Conservation (phyloP, 306 rosid species). For the Quercus gilva region DNA sequence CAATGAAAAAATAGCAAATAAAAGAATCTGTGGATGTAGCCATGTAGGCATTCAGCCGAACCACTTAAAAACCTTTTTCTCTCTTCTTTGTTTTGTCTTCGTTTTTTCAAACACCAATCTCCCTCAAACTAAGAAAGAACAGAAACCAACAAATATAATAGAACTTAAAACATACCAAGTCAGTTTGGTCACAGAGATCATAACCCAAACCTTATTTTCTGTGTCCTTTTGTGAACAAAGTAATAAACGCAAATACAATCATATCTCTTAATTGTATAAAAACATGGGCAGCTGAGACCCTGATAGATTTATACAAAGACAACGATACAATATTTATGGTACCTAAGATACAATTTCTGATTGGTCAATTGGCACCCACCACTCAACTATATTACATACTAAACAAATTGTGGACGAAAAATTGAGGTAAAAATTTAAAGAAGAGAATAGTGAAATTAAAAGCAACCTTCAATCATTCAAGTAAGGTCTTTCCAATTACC, state of each 20-base stretch:
- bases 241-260: slow-evolving; percentile 26
- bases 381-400: slow-evolving; percentile 37
- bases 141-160: too few relatives aligned
- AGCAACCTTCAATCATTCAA: slow-evolving; percentile 30
- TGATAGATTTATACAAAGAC: slow-evolving; percentile 22
- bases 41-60: too few relatives aligned
- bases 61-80: too few relatives aligned
- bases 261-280: slow-evolving; percentile 19
- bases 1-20: too few relatives aligned
- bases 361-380: slow-evolving; percentile 31
- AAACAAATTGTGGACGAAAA: slow-evolving; percentile 29
- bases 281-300: slow-evolving; percentile 29
- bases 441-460: slow-evolving; percentile 26
- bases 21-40: too few relatives aligned
- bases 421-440: slow-evolving; percentile 15
- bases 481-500: slow-evolving; percentile 23
- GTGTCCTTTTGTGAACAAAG: slow-evolving; percentile 20
- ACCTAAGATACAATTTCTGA: slow-evolving; percentile 31
- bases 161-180: not conserved
- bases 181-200: not conserved
- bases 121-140: too few relatives aligned
- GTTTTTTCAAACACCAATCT: too few relatives aligned
- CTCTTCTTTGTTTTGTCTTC: too few relatives aligned
- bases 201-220: slow-evolving; percentile 17
- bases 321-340: slow-evolving; percentile 26